A percentile compares a stretch with the other conserved stretches of the same genome.
Conservation (phyloP, 2,329 filamentous ascomycete species). For the Acrodontium crateriforme region DNA sequence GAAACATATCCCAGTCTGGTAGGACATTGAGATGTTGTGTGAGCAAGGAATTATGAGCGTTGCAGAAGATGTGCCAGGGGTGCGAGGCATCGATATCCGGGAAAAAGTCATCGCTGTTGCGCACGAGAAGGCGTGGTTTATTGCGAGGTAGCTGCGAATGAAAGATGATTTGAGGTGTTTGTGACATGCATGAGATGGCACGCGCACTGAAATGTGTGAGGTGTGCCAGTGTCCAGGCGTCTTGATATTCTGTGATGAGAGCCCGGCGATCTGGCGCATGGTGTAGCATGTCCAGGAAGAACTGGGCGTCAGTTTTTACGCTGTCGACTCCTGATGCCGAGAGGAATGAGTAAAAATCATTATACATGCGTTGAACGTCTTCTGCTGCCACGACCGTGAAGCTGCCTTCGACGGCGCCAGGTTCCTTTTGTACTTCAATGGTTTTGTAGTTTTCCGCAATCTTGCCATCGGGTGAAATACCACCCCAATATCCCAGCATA, state of each 20-base stretch:
- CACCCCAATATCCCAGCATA: constrained; percentile 79
- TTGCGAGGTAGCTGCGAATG: constrained; percentile 68
- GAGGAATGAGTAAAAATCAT: constrained; percentile 84
- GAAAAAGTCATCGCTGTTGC: constrained; percentile 89
- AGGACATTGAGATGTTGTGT: constrained; percentile 75
- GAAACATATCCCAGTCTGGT: constrained; percentile 73
- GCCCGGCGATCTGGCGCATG: constrained; percentile 55
- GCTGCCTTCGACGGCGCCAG: constrained; percentile 45
- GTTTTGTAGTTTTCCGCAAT: constrained; percentile 72
- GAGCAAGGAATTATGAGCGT: constrained; percentile 76
- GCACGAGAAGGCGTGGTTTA: constrained; percentile 57
- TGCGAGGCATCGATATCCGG: constrained; percentile 69
- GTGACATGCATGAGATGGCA: constrained; percentile 89
- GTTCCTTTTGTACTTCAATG: constrained; percentile 39
- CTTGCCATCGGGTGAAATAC: constrained; percentile 59
- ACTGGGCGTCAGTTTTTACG: constrained; percentile 90
- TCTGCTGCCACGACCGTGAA: constrained; percentile 62
- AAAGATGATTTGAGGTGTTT: constrained; percentile 74
- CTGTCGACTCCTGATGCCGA: constrained; percentile 60
- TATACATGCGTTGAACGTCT: constrained; percentile 64
- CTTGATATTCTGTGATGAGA: constrained; percentile 64
- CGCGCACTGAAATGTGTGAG: constrained; percentile 65
- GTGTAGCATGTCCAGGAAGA: constrained; percentile 65
- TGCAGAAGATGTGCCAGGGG: constrained; percentile 89
- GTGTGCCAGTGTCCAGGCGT: constrained; percentile 69